Conservation (phyloP, 176 grass and related monocot genomes). For the Urochloa ruziziensis region DNA sequence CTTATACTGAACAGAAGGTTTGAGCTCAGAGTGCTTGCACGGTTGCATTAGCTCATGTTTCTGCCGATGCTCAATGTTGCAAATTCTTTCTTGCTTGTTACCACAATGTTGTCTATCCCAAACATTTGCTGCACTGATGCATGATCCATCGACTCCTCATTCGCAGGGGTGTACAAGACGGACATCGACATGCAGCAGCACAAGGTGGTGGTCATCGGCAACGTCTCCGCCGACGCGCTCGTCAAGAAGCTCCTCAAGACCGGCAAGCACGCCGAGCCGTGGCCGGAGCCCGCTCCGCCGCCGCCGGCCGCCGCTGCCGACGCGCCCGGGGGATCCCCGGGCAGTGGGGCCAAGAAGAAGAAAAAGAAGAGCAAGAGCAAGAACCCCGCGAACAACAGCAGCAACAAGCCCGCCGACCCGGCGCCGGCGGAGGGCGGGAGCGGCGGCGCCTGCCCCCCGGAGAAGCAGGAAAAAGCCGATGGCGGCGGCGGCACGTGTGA, state of each 20-base stretch:
- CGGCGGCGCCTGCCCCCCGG: not conserved
- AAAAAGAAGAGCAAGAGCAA: constrained; percentile 77
- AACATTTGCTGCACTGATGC: not conserved
- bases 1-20: not conserved
- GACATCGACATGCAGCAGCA: constrained; percentile 79
- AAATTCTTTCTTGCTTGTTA: not conserved
- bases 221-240: constrained; percentile 69
- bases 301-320: not conserved
- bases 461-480: constrained; percentile 26
- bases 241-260: constrained; percentile 91
- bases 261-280: constrained; percentile 93
- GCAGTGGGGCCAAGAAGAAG: constrained; percentile 57
- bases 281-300: constrained; percentile 56
- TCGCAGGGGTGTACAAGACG: constrained; percentile 75
- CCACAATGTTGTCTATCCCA: not conserved
- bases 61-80: too few relatives aligned
- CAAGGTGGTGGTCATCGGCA: constrained; percentile 82
- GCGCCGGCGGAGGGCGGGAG: not conserved
- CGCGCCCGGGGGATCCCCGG: not conserved
- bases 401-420: constrained; percentile 1
- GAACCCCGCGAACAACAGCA: constrained; percentile 36
- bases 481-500: constrained; percentile 11
- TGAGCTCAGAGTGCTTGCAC: not conserved
- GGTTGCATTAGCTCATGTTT: not conserved
- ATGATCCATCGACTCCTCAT: not conserved